Conservation (phyloP, 2,329 filamentous ascomycete genomes). For the Claviceps humidiphila region DNA sequence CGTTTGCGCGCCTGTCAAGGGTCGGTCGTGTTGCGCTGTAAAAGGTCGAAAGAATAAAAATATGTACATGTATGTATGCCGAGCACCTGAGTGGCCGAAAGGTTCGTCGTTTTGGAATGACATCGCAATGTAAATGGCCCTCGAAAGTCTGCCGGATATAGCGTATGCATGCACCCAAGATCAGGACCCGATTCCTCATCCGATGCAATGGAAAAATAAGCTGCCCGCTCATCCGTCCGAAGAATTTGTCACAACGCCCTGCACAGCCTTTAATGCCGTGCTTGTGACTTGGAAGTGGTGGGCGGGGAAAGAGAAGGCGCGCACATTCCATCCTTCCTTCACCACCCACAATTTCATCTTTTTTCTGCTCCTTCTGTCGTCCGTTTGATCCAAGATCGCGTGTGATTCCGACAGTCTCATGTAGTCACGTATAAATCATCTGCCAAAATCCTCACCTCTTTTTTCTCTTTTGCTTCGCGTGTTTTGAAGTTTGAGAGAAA, state of each 20-base stretch:
- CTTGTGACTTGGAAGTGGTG: neutral
- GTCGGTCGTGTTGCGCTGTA: conserved; percentile 2
- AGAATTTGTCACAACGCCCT: neutral
- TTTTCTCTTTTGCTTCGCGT: neutral
- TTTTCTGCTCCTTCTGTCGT: conserved; percentile 1
- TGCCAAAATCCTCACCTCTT: neutral
- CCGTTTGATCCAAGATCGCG: neutral
- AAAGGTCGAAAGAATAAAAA: neutral
- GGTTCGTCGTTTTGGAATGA: conserved; percentile 3
- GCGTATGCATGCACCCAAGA: conserved; percentile 14
- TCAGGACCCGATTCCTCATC: conserved; percentile 25
- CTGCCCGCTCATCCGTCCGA: conserved; percentile 10
- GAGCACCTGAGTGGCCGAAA: conserved; percentile 3
- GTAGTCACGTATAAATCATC: neutral
- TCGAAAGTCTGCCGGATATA: conserved; percentile 5
- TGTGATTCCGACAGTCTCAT: neutral
- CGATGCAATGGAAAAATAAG: conserved; percentile 21
- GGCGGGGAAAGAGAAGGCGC: neutral
- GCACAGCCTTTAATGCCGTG: conserved; percentile 4
- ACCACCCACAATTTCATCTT: neutral
- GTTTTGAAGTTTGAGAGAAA: neutral
- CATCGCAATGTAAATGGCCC: neutral
- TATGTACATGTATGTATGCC: conserved; percentile 1
- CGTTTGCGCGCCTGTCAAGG: neutral
- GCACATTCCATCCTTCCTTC: neutral